Evolutionary conservation across 208 protist species (phyloP).

Genomic region (Crithidia sp.): DNA sequence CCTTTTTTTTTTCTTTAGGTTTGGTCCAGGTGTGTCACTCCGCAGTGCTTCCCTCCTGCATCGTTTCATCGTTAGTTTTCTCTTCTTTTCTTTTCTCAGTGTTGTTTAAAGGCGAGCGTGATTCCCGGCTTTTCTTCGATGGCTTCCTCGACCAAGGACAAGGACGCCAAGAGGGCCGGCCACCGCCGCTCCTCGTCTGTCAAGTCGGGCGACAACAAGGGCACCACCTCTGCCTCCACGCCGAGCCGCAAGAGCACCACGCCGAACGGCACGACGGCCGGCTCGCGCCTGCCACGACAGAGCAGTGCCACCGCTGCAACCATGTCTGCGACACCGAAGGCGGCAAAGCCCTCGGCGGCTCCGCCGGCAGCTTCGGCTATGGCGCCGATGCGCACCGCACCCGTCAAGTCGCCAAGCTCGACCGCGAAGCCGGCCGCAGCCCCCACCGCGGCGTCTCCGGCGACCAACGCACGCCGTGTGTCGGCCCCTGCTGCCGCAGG

Average conservation of each 20-base stretch:
- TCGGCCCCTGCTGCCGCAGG: neutral
- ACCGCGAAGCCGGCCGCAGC: neutral
- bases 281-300: slow-evolving; percentile 11
- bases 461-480: neutral
- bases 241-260: slow-evolving; percentile 2
- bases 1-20: slow-evolving; percentile 6
- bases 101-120: neutral
- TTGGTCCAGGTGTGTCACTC: neutral
- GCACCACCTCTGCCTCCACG: neutral
- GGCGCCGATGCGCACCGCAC: neutral
- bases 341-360: neutral
- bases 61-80: slow-evolving; percentile 25
- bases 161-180: slow-evolving; percentile 14
- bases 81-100: slow-evolving; percentile 21
- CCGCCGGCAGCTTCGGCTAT: neutral
- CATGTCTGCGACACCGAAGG: slow-evolving; percentile 5
- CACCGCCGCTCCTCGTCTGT: slow-evolving; percentile 26
- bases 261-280: neutral
- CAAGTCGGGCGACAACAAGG: slow-evolving; percentile 12
- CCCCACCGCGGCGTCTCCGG: neutral
- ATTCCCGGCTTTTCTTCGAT: neutral
- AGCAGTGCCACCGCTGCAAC: neutral
- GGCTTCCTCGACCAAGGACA: slow-evolving; percentile 17
- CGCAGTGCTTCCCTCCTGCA: neutral
- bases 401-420: neutral